Conservation (phyloP, 2,329 filamentous ascomycete genomes). For the Helotiales sp. region DNA sequence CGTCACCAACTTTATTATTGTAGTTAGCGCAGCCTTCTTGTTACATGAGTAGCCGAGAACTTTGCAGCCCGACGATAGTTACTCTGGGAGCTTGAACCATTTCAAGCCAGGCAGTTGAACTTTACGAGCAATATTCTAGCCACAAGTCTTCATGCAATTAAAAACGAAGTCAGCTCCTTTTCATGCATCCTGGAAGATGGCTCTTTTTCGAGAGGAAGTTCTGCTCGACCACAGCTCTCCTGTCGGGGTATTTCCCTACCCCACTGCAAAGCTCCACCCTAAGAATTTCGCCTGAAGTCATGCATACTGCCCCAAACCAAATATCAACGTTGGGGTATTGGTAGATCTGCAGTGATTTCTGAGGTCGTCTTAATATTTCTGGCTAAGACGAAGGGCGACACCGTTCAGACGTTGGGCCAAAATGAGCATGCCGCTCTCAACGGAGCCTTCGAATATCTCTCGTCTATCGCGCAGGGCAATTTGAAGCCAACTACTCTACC, state of each 20-base stretch:
- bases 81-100: too few relatives aligned
- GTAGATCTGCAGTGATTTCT: not conserved
- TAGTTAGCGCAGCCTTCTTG: too few relatives aligned
- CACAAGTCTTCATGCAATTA: too few relatives aligned
- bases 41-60: too few relatives aligned
- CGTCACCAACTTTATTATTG: too few relatives aligned
- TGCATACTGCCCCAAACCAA: not conserved
- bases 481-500: conserved; percentile 52
- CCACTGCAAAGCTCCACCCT: not conserved
- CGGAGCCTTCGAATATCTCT: conserved; percentile 71
- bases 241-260: not conserved
- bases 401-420: conserved; percentile 63
- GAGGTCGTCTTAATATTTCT: conserved; percentile 49
- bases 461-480: conserved; percentile 64
- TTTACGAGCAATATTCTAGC: too few relatives aligned
- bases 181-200: too few relatives aligned
- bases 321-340: not conserved
- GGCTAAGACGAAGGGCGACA: conserved; percentile 55
- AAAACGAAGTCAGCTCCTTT: too few relatives aligned
- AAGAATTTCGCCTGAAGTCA: not conserved
- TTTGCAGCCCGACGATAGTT: too few relatives aligned
- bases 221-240: not conserved
- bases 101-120: too few relatives aligned
- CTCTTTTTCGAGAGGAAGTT: too few relatives aligned
- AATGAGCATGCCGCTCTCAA: conserved; percentile 73